Conservation (phyloP, 345 rosid species). For the Fremontodendron californicum region DNA sequence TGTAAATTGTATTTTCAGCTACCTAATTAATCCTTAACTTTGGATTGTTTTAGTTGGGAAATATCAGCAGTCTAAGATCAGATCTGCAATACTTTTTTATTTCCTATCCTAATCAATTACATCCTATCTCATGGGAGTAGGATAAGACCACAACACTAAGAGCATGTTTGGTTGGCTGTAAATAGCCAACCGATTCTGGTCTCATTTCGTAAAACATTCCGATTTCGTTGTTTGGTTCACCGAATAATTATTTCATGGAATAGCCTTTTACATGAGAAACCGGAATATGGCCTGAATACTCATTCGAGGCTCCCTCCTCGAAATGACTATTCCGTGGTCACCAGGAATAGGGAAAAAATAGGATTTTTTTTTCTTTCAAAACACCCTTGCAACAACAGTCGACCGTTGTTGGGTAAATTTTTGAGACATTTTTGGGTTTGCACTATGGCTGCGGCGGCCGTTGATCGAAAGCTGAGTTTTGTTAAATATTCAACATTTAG, state of each 20-base stretch:
- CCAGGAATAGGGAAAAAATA: neutral
- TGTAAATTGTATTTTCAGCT: neutral
- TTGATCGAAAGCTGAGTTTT: too few species aligned
- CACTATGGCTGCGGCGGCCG: too few species aligned
- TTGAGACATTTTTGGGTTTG: too few species aligned
- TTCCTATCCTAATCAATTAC: neutral
- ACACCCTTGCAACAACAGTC: too few species aligned
- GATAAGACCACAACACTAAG: neutral
- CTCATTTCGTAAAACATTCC: neutral
- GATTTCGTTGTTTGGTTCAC: neutral
- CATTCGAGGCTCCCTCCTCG: neutral
- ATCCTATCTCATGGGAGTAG: neutral
- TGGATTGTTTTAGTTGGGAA: neutral
- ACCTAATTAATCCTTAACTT: neutral
- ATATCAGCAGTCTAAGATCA: neutral
- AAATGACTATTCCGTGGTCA: neutral
- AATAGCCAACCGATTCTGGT: neutral
- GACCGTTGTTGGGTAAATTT: too few species aligned
- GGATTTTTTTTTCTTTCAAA: too few species aligned
- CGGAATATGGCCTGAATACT: neutral
- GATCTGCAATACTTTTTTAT: neutral
- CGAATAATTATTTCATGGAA: neutral
- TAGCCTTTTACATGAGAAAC: neutral
- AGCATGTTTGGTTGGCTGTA: neutral
- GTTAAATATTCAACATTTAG: too few species aligned